A percentile compares a stretch with the other conserved stretches of the same genome.
These are phyloP conservation scores for Leccinum imitatum DNA, from an alignment of 768 basidiomycete species.

Conservation along the genomic window DNA sequence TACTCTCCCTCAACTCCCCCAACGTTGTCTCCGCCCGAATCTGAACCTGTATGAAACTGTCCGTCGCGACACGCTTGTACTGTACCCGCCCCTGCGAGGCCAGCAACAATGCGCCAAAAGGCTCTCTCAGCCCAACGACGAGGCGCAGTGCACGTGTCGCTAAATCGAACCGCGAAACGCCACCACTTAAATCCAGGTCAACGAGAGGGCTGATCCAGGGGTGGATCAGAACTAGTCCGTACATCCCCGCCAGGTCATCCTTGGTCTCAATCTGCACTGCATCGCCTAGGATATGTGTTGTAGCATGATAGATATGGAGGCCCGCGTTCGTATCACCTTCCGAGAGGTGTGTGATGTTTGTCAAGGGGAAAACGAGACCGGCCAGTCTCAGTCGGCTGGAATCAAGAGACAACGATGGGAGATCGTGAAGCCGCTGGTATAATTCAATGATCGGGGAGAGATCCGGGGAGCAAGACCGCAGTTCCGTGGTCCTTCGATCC, in stretches of 20 bases:
- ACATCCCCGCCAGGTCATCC: not conserved
- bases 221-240: not conserved
- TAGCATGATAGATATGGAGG: not conserved
- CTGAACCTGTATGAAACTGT: not conserved
- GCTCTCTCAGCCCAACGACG: not conserved
- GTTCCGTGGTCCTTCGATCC: not conserved
- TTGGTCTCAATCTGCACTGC: not conserved
- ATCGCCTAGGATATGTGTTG: not conserved
- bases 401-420: not conserved
- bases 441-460: not conserved
- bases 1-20: not conserved
- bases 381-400: not conserved
- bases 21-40: not conserved
- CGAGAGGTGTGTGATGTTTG: not conserved
- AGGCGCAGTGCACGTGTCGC: not conserved
- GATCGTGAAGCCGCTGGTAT: not conserved
- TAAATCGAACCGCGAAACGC: not conserved
- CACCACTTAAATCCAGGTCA: not conserved
- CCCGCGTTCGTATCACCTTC: not conserved
- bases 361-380: not conserved
- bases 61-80: not conserved
- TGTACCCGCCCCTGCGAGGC: not conserved
- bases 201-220: not conserved
- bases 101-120: not conserved
- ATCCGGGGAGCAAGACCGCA: not conserved